Evolutionary conservation across 2,329 filamentous ascomycete species (phyloP).

Genomic region (Helicocarpus griseus): DNA sequence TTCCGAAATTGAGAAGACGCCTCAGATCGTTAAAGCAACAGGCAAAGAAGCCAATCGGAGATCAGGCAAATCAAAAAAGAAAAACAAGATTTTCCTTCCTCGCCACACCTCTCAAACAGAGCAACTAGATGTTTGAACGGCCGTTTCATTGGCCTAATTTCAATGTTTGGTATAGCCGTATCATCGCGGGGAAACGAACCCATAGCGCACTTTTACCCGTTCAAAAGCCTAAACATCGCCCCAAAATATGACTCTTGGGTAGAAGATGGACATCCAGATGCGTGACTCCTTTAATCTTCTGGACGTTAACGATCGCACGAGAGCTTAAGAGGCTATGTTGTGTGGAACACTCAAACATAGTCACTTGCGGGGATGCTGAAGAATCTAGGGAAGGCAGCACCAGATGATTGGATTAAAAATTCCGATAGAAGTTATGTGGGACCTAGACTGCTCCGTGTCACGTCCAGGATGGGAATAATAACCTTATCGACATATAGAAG

Average conservation of each 20-base stretch:
- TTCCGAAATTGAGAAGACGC: background rate
- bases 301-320: background rate
- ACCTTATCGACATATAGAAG: background rate
- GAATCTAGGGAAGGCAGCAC: background rate
- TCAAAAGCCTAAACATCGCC: background rate
- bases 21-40: background rate
- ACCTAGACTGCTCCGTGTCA: background rate
- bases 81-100: background rate
- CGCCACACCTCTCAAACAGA: background rate
- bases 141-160: background rate
- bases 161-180: background rate
- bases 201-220: background rate
- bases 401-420: conserved; percentile 1
- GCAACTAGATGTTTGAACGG: too few species aligned
- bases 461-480: background rate
- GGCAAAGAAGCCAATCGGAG: background rate
- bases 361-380: background rate
- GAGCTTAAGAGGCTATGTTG: background rate
- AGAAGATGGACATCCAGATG: background rate
- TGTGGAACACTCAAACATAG: background rate
- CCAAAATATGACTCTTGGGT: background rate
- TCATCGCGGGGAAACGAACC: background rate
- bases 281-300: background rate
- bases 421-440: conserved; percentile 1
- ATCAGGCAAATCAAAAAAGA: background rate